phyloP scores from a whole-genome alignment of 192 early-diverging fungal species.

The Dissophora globulifera region DNA sequence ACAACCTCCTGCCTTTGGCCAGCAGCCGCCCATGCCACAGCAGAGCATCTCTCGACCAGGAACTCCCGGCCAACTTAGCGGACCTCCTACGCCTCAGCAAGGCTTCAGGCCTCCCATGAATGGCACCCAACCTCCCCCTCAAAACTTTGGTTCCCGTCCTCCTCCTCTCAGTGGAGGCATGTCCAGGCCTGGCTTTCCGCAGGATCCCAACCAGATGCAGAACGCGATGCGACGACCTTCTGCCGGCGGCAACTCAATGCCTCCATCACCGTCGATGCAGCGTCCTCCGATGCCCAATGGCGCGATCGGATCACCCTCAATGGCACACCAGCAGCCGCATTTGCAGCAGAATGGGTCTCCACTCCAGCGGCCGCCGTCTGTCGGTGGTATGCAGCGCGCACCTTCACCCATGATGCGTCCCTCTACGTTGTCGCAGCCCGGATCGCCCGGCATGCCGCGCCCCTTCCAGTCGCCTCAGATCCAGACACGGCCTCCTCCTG shows the following conservation, averaged over 20 bases:
- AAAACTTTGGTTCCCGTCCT: conserved; percentile 18
- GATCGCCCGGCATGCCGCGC: conserved; percentile 41
- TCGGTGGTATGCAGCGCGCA: conserved; percentile 39
- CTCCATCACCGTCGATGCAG: conserved; percentile 29
- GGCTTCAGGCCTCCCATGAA: conserved; percentile 19
- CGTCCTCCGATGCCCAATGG: conserved; percentile 33
- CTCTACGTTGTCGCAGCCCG: conserved; percentile 35
- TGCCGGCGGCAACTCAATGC: conserved; percentile 1
- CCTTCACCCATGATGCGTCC: conserved; percentile 51
- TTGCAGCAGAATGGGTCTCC: conserved; percentile 17
- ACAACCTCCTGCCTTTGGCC: not conserved
- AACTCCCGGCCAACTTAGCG: not conserved
- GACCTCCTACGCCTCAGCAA: conserved; percentile 3
- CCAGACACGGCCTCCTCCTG: conserved; percentile 27
- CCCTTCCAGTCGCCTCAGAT: conserved; percentile 50
- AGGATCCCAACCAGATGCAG: conserved; percentile 12
- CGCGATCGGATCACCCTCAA: not conserved
- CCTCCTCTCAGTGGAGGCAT: conserved; percentile 18
- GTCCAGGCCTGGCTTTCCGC: conserved; percentile 11
- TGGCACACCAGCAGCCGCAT: not conserved
- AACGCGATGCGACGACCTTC: conserved; percentile 15
- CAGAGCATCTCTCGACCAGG: conserved; percentile 1
- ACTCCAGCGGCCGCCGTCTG: conserved; percentile 34
- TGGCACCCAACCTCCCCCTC: conserved; percentile 1
- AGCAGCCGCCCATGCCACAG: conserved; percentile 17